Conservation (phyloP, 306 rosid species). For the Pueraria montana region DNA sequence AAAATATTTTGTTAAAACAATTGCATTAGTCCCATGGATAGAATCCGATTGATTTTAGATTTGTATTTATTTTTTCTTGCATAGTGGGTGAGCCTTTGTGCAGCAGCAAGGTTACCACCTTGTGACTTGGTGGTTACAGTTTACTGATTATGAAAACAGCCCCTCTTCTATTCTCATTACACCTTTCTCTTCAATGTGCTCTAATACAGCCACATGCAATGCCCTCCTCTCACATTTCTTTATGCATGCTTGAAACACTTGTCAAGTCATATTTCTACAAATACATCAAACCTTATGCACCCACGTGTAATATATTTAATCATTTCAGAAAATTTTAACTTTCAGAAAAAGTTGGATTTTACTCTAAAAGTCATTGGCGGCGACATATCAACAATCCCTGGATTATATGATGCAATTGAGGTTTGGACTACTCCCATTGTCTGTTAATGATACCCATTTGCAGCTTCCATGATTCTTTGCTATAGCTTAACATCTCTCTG, state of each 20-base stretch:
- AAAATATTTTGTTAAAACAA: constrained; percentile 13
- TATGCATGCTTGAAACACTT: constrained; percentile 34
- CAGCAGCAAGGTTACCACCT: background rate
- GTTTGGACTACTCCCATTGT: constrained; percentile 59
- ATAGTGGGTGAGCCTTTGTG: background rate
- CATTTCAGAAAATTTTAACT: constrained; percentile 40
- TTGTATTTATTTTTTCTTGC: constrained; percentile 20
- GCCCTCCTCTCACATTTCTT: constrained; percentile 30
- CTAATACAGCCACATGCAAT: constrained; percentile 11
- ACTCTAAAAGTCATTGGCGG: constrained; percentile 91
- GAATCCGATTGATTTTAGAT: constrained; percentile 28
- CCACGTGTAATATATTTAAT: constrained; percentile 23
- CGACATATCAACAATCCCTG: constrained; percentile 91
- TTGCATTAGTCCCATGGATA: constrained; percentile 11
- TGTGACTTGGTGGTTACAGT: constrained; percentile 16
- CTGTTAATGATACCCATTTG: constrained; percentile 36
- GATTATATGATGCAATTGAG: constrained; percentile 81
- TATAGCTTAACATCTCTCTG: constrained; percentile 22
- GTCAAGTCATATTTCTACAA: constrained; percentile 9
- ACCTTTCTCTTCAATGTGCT: constrained; percentile 1
- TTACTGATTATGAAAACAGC: background rate
- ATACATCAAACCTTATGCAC: constrained; percentile 16
- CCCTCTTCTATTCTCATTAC: background rate
- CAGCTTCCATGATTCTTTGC: constrained; percentile 25
- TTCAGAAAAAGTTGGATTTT: constrained; percentile 94